Evolutionary conservation across 1,139 yeast genomes (phyloP), one percentile per base, ranked within the genome.

Genomic region (Taphrina betulina): DNA sequence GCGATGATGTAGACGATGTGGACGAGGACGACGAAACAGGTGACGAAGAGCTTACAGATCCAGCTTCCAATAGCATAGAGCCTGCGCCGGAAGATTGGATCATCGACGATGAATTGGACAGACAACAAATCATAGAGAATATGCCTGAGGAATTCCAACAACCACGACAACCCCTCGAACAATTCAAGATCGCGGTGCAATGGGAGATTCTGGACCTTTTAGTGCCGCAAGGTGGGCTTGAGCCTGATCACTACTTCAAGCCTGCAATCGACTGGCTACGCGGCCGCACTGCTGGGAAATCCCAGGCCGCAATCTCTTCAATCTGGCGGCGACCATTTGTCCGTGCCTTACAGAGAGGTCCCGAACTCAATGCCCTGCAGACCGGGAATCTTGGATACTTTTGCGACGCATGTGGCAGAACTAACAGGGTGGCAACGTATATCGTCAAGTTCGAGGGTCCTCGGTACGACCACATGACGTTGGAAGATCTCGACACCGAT

Each of bases 251-350:
- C 35, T 50, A 50, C 34, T 50, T 50, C 54, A 50, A 50, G 40
- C 35, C 54, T 22, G 54, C 54, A 5, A 50, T 50, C 16, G 26
- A 40, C n/a, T 50, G 54, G 54, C 40, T 50, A 22, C 45, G 46
- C 5, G 54, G 34, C 22, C 22, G 46, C 23, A 50, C 54, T 12
- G 22, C 45, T n/a, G 54, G 46, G n/a, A 50, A 40, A 26, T 41
- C 46, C 5, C 46, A 50, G 14, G 44, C 44, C 22, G 54, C 54
- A 8, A 17, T 28, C 26, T 38, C 46, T 14, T 40, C 46, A 7
- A 50, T 50, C 23, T 50, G 54, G 54, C 34, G 33, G 10, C 45
- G 54, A 2, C 29, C 29, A 2, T 50, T 40, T 14, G 33, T 50
- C 33, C 43, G 43, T 20, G 54, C 54, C 10, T 24, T 40, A 34